Evolutionary conservation across 202 grass and related monocot species (phyloP), one percentile per base, ranked within the genome.

Genomic region (Panicum hallii): DNA sequence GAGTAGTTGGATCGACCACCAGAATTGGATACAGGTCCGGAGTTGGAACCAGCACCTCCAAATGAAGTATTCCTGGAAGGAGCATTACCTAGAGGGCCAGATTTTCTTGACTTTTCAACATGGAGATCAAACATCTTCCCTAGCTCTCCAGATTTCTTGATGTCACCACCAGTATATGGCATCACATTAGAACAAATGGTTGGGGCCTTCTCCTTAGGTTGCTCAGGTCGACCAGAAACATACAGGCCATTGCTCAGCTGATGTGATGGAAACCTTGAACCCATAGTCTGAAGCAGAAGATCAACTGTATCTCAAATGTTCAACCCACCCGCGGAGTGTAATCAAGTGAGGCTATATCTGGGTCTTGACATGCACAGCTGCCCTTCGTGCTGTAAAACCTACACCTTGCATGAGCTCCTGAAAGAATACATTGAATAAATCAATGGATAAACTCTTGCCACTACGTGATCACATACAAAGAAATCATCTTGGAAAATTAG

Each of bases 61-160:
- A 94, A 94, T 60, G 89, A 92, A 74, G 82, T 12, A 82, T 90
- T 94, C 66, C 92, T 88, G 1, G 85, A 92, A 44, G 89, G 74
- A 10, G 77, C 83, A 48, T 83, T 90, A 62, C 79, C 74, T 14
- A 99, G 87, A 83, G 97, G 97, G 50, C 97, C 97, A 83, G 97
- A 99, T 88, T 99, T 99, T 77, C 93, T 91, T 20, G 90, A 99
- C 58, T 99, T 99, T 52, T 96, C 97, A 34, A 89, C 91, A 74
- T 99, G 93, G 55, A 99, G 90, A 75, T 99, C 97, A 88, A 99
- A 99, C 97, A 99, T 99, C 77, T 99, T 99, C 44, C 97, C 96
- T 23, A 98, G 86, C 69, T 98, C 95, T 56, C 95, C 95, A 69
- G 95, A 98, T 89, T 93, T 98, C 78, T 98, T 98, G 40, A 95